phyloP scores from a whole-genome alignment of 2,329 filamentous ascomycete genomes.

The Colletotrichum sublineola region DNA sequence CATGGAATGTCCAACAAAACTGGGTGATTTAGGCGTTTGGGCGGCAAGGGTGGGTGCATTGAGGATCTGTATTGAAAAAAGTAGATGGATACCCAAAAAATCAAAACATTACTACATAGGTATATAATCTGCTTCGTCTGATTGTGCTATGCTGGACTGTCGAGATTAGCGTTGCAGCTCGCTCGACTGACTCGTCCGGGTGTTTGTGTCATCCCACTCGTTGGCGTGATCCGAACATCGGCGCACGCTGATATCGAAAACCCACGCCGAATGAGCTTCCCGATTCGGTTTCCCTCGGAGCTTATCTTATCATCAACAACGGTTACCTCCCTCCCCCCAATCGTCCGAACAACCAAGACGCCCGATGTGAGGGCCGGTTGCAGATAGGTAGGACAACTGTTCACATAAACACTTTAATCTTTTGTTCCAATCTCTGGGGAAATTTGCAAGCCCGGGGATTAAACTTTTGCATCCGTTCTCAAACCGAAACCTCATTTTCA shows the following conservation, averaged over 20 bases:
- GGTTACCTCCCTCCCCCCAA: neutral
- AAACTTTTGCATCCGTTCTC: no score
- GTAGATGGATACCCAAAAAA: slow-evolving; percentile 40
- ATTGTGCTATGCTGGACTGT: neutral
- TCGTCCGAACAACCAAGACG: neutral
- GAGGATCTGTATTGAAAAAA: slow-evolving; percentile 1
- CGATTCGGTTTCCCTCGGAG: slow-evolving; percentile 7
- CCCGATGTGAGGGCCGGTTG: neutral
- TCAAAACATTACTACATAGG: slow-evolving; percentile 2
- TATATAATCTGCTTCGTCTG: neutral
- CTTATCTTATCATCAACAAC: slow-evolving; percentile 36
- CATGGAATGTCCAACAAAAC: neutral
- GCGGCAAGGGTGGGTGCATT: neutral
- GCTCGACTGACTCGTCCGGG: slow-evolving; percentile 3
- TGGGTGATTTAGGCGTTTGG: neutral
- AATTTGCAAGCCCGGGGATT: no score
- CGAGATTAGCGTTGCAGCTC: neutral
- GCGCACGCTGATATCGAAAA: slow-evolving; percentile 27
- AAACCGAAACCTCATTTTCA: no score
- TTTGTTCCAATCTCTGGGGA: no score
- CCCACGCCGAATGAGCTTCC: slow-evolving; percentile 34
- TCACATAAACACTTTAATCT: no score
- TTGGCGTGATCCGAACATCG: slow-evolving; percentile 41
- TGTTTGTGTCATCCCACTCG: neutral
- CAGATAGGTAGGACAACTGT: neutral